Conservation (phyloP, 2,329 filamentous ascomycete genomes). For the Venturia nashicola region DNA sequence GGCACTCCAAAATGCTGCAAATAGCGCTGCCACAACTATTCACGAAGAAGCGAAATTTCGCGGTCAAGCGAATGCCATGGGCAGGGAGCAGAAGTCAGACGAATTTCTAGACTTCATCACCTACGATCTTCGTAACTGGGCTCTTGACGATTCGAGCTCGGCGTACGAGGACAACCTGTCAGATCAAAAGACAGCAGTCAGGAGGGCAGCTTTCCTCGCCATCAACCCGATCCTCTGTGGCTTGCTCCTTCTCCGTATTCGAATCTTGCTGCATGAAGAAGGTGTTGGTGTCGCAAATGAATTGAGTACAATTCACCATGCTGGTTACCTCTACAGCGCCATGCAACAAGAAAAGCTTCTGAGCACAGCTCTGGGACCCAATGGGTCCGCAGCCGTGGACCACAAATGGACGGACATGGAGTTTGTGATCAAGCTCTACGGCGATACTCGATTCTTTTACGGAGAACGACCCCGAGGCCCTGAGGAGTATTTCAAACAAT, state of each 20-base stretch:
- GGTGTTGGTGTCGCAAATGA: neutral
- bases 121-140: neutral
- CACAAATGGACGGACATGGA: slow-evolving; percentile 2
- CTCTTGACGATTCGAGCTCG: neutral
- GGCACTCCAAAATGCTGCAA: neutral
- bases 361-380: neutral
- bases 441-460: neutral
- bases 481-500: neutral
- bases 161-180: neutral
- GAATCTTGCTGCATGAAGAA: neutral
- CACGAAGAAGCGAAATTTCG: neutral
- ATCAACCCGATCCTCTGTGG: slow-evolving; percentile 2
- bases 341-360: neutral
- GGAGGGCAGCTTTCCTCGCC: neutral
- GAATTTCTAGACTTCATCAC: neutral
- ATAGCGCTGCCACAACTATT: neutral
- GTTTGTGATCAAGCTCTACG: neutral
- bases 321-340: slow-evolving; percentile 2
- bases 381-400: neutral
- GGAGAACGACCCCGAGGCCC: neutral
- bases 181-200: neutral
- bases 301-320: neutral
- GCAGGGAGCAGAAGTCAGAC: neutral
- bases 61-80: neutral
- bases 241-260: neutral